These are phyloP conservation scores for Cochliopodium minus DNA, from an alignment of 208 protist species.

Conservation along the genomic window DNA sequence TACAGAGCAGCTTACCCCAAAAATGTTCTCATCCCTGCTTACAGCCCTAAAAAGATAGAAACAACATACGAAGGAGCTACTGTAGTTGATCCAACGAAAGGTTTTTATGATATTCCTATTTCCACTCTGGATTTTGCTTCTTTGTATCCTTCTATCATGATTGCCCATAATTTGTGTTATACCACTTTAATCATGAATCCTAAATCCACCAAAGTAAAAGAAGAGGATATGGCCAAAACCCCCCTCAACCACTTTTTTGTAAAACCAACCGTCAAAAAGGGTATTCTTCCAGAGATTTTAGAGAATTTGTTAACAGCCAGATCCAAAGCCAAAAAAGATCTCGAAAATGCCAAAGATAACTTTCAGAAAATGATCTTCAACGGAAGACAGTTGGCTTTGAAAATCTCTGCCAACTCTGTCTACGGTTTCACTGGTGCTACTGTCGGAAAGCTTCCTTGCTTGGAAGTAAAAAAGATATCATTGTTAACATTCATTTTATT, in stretches of 20 bases:
- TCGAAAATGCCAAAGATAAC: conserved; percentile 58
- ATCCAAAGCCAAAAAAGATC: conserved; percentile 50
- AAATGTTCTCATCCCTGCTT: not conserved
- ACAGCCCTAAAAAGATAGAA: not conserved
- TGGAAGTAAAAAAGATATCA: conserved; percentile 38
- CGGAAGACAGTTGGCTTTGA: conserved; percentile 90
- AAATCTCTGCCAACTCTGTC: conserved; percentile 90
- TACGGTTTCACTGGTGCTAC: conserved; percentile 98
- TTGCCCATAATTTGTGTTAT: conserved; percentile 99
- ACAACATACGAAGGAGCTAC: conserved; percentile 84
- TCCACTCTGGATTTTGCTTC: conserved; percentile 97
- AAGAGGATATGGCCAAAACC: conserved; percentile 9
- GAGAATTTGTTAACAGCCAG: conserved; percentile 65
- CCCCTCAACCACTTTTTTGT: conserved; percentile 43
- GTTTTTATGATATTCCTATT: conserved; percentile 83
- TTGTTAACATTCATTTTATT: not conserved
- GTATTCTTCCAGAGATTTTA: conserved; percentile 63
- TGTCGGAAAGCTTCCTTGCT: conserved; percentile 93
- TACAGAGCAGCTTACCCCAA: not conserved
- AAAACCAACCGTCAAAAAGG: conserved; percentile 32
- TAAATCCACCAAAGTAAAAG: conserved; percentile 10
- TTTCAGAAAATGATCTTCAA: conserved; percentile 65
- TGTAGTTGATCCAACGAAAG: conserved; percentile 88
- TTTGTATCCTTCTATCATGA: conserved; percentile 99
- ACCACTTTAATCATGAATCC: conserved; percentile 67